Conservation (phyloP, 1,139 yeast genomes). For the Yamadazyma trypodendri region DNA sequence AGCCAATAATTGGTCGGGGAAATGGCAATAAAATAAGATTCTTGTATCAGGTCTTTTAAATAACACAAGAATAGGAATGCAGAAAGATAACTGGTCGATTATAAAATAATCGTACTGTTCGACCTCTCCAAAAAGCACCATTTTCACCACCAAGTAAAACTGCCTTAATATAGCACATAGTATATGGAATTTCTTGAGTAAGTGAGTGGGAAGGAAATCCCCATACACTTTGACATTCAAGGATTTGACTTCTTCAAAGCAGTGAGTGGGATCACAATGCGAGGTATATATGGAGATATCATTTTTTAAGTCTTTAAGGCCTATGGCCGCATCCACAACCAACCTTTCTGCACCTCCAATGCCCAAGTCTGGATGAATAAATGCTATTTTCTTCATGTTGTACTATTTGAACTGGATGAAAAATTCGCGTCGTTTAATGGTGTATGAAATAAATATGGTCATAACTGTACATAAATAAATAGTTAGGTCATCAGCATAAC, state of each 20-base stretch:
- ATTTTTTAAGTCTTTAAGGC: conserved; percentile 70
- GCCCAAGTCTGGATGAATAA: conserved; percentile 94
- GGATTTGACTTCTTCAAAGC: conserved; percentile 82
- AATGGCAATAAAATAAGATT: conserved; percentile 87
- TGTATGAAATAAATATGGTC: background rate
- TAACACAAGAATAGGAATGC: conserved; percentile 70
- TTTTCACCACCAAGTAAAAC: conserved; percentile 53
- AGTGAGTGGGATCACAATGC: conserved; percentile 81
- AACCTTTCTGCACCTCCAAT: conserved; percentile 96
- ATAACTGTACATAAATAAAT: conserved; percentile 4
- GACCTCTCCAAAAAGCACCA: conserved; percentile 52
- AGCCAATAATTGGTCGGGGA: conserved; percentile 86
- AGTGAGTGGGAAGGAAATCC: conserved; percentile 72
- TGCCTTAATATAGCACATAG: conserved; percentile 85
- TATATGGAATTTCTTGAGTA: conserved; percentile 69
- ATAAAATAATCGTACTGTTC: conserved; percentile 65
- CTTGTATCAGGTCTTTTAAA: conserved; percentile 42
- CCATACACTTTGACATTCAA: conserved; percentile 74
- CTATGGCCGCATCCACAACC: conserved; percentile 92
- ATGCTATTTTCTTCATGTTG: conserved; percentile 53
- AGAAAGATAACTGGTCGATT: conserved; percentile 85
- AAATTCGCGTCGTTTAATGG: background rate
- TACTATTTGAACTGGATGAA: background rate
- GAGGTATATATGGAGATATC: conserved; percentile 76
- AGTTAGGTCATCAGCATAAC: conserved; percentile 8